These are phyloP conservation scores for Neurospora crassa DNA, from an alignment of 2,329 filamentous ascomycete genomes.

Conservation along the genomic window DNA sequence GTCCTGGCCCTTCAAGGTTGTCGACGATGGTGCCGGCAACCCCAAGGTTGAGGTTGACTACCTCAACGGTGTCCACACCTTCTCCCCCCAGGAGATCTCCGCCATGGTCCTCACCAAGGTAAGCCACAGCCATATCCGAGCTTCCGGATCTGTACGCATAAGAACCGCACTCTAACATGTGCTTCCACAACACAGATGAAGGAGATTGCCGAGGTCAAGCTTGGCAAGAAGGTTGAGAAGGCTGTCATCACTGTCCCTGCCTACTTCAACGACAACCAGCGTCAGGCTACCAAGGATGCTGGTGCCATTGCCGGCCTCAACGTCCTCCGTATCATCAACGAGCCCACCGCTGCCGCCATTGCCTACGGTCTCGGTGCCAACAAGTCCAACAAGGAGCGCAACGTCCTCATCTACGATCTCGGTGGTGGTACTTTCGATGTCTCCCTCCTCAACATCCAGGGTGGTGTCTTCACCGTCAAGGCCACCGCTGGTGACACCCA, in stretches of 20 bases:
- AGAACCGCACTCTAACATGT: slow-evolving; percentile 2
- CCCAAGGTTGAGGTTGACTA: slow-evolving; percentile 94
- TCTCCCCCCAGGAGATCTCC: slow-evolving; percentile 97
- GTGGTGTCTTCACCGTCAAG: slow-evolving; percentile 98
- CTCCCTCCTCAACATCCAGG: slow-evolving; percentile 95
- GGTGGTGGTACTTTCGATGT: slow-evolving; percentile 99
- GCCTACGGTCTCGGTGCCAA: slow-evolving; percentile 94
- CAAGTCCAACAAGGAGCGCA: slow-evolving; percentile 96
- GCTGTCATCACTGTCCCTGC: slow-evolving; percentile 97
- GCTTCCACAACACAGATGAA: slow-evolving; percentile 62
- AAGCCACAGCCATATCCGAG: slow-evolving; percentile 21
- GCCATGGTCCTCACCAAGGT: slow-evolving; percentile 99
- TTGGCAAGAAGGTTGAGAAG: slow-evolving; percentile 98
- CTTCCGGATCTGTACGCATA: background rate
- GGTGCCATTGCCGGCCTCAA: slow-evolving; percentile 96
- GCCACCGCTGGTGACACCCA: slow-evolving; percentile 97
- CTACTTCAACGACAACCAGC: slow-evolving; percentile 99
- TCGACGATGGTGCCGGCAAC: slow-evolving; percentile 70
- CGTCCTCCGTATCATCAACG: slow-evolving; percentile 99
- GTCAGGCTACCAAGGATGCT: slow-evolving; percentile 98
- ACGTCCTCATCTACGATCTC: slow-evolving; percentile 99
- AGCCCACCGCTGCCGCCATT: slow-evolving; percentile 95
- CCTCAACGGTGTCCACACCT: slow-evolving; percentile 86
- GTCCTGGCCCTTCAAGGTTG: slow-evolving; percentile 98
- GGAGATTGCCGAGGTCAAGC: slow-evolving; percentile 96